Percentiles rank a stretch among this genome's conserved stretches.
Evolutionary conservation across 305 asterid species (phyloP).

Genomic region (Fraxinus velutina): DNA sequence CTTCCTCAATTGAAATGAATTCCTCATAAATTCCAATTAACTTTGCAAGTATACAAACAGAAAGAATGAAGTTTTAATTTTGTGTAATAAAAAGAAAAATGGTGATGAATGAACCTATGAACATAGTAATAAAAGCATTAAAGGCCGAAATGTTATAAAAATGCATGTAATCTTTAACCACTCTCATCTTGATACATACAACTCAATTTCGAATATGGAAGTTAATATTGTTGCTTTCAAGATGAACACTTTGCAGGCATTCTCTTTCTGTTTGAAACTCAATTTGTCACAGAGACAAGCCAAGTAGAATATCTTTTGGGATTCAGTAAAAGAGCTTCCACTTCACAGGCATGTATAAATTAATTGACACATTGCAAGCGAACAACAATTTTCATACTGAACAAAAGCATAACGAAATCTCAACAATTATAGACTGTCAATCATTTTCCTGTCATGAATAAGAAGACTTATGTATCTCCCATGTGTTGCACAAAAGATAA

Average conservation of each 20-base stretch:
- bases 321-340: background rate
- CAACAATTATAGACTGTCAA: background rate
- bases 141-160: background rate
- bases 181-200: background rate
- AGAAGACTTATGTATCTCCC: background rate
- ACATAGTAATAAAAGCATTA: background rate
- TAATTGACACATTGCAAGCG: constrained; percentile 9
- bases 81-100: constrained; percentile 13
- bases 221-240: background rate
- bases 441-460: background rate
- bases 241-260: background rate
- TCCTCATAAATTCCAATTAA: constrained; percentile 65
- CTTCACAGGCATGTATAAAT: background rate
- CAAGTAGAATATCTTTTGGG: background rate
- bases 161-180: background rate
- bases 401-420: background rate
- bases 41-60: constrained; percentile 39
- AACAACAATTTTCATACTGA: background rate
- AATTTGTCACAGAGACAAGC: background rate
- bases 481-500: background rate
- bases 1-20: constrained; percentile 63
- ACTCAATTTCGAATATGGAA: background rate
- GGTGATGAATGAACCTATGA: background rate
- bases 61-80: constrained; percentile 22
- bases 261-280: background rate